Percentiles rank a stretch among this genome's conserved stretches.
phyloP scores from a whole-genome alignment of 768 basidiomycete genomes.

The Floccularia luteovirens region DNA sequence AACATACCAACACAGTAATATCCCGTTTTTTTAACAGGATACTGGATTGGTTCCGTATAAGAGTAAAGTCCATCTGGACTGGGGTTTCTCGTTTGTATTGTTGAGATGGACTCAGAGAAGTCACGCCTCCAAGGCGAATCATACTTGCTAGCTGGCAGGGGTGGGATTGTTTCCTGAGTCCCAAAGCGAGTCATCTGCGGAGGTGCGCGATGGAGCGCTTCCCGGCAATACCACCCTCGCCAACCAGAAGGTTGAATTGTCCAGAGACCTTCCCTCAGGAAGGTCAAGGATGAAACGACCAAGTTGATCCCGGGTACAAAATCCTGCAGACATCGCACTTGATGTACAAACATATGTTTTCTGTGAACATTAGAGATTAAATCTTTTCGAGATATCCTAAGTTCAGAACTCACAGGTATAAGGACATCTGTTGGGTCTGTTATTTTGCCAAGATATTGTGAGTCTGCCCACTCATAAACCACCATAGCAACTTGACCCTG shows the following conservation, averaged over 20 bases:
- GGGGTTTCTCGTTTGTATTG: slow-evolving; percentile 26
- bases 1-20: slow-evolving; percentile 92
- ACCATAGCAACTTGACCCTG: slow-evolving; percentile 90
- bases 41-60: slow-evolving; percentile 73
- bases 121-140: slow-evolving; percentile 40
- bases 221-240: slow-evolving; percentile 61
- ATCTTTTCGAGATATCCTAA: too few relatives aligned
- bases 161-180: slow-evolving; percentile 54
- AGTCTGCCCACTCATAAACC: slow-evolving; percentile 94
- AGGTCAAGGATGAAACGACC: slow-evolving; percentile 88
- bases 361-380: slow-evolving; percentile 42
- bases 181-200: slow-evolving; percentile 42
- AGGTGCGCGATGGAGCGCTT: slow-evolving; percentile 18
- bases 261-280: slow-evolving; percentile 49
- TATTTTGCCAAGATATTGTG: slow-evolving; percentile 70
- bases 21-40: slow-evolving; percentile 78
- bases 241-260: slow-evolving; percentile 85
- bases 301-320: slow-evolving; percentile 62
- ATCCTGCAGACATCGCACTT: slow-evolving; percentile 59
- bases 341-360: slow-evolving; percentile 93
- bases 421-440: slow-evolving; percentile 45
- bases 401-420: slow-evolving; percentile 50
- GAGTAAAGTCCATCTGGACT: slow-evolving; percentile 40
- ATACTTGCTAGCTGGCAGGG: slow-evolving; percentile 36
- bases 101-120: slow-evolving; percentile 2